Base-by-base conservation (phyloP, 106 monocot species). In the Allium sativum region DNA sequence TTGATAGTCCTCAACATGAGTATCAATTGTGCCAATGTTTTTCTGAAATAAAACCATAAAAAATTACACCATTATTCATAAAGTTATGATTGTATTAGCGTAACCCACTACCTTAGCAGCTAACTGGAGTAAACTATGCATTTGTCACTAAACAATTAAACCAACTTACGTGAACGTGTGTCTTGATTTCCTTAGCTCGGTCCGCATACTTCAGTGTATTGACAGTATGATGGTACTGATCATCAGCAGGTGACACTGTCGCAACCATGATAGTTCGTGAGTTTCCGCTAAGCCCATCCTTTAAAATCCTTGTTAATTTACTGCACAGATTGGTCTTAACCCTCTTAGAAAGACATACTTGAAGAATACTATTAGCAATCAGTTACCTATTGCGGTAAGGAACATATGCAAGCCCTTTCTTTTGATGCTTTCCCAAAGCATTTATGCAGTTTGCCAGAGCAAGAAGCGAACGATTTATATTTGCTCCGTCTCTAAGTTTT, bases 181-280 rank as follows among this genome's bases (percentile, higher is more conserved):
- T 98, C 76, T 98, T 98, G 65, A 98, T 98, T 59, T 98, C 96
- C 65, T 98, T 98, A 46, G 96, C 96, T 55, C 96, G 79, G 45
- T 98, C 96, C 51, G 96, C 96, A 87, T 98, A 98, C 74, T 98
- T 98, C 48, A 98, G 74, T 19, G 96, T 98, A 74, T 91, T 98
- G 52, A 91, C 64, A 42, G 96, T 91, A 73, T 98, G 96, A 53
- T 91, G 87, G 72, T 98, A 98, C 57, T 98, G 96, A 79, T 78
- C 79, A 80, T 91, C 82, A 44, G 87, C 84, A 57, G 96, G 96
- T 62, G 91, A 98, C 73, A 98, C 78, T 59, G 96, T 98, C 52
- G 96, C 96, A 63, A 98, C 78, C 96, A 98, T 98, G 60, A 98
- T 74, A 16, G 96, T 98, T 52, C 71, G 91, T 67, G 96, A 98